Percentiles rank a stretch among this genome's conserved stretches.
phyloP scores from a whole-genome alignment of 2,329 filamentous ascomycete genomes.

The Neophaeococcomyces mojaviensis region DNA sequence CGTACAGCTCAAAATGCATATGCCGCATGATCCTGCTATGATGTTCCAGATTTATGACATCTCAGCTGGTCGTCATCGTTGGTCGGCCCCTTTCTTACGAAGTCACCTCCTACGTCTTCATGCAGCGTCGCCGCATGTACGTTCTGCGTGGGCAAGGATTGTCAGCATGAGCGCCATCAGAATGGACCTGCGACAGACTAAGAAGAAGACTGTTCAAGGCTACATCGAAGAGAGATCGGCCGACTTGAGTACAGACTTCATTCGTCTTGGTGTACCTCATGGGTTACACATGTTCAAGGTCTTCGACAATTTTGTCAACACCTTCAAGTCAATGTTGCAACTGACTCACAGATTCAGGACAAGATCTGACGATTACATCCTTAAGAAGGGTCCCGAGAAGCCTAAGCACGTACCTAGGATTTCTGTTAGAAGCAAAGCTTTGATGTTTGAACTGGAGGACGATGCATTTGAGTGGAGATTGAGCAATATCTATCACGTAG shows the following conservation, averaged over 20 bases:
- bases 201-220: conserved; percentile 57
- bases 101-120: conserved; percentile 77
- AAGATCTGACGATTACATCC: conserved; percentile 77
- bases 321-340: conserved; percentile 78
- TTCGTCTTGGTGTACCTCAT: conserved; percentile 81
- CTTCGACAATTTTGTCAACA: conserved; percentile 88
- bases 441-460: conserved; percentile 90
- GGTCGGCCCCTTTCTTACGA: conserved; percentile 73
- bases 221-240: conserved; percentile 70
- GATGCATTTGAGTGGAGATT: conserved; percentile 97
- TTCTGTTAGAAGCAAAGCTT: conserved; percentile 69
- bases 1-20: conserved; percentile 77
- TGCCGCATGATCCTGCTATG: conserved; percentile 82
- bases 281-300: conserved; percentile 83
- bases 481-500: conserved; percentile 84
- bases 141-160: conserved; percentile 75
- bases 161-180: conserved; percentile 74
- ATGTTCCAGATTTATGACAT: conserved; percentile 83
- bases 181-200: conserved; percentile 70
- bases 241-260: conserved; percentile 76
- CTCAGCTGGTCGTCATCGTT: conserved; percentile 76
- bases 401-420: conserved; percentile 83
- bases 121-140: conserved; percentile 77
- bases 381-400: conserved; percentile 75
- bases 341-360: conserved; percentile 90